Base-by-base conservation (phyloP, 2,329 filamentous ascomycete species). In the Ceratocystis albifundus region DNA sequence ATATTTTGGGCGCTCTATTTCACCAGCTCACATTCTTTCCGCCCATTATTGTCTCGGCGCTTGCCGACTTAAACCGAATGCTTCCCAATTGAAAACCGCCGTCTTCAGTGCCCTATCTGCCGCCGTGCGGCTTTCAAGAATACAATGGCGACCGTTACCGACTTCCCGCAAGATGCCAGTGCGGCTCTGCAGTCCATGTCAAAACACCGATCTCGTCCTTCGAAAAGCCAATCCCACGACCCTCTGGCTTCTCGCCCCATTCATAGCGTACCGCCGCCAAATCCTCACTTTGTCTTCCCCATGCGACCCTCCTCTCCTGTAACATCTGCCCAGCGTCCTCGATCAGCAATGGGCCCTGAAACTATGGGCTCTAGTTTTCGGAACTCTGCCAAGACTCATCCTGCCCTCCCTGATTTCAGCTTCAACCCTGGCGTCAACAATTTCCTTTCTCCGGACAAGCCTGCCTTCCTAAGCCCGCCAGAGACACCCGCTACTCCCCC, bases 241-340 rank as follows among this genome's bases (percentile, higher is more conserved):
- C 57, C 66, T 30, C 59, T 68, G n/a, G 66, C 66, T 25, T 32
- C 64, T 22, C 62, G 30, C 20, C 15, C 61, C 12, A 25, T 41
- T 4, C n/a, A 45, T 44, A 55, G 41, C 25, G 30, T 65, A 28
- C 80, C 82, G 64, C 78, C 77, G 63, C 84, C 84, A 61, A 88
- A 88, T 65, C 85, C 86, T 36, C 80, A 80, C 4, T 88, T 88
- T 71, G 79, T 84, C 67, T 88, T 88, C 70, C 86, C 85, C 1
- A 74, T 78, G 25, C 74, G 77, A 59, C 75, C 79, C 6, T 73
- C 80, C 0, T 76, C 81, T 5, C 76, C 77, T 22, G 79, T 80
- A 1, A 77, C 79, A 2, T 77, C 80, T 1, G 74, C 79, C 0
- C 77, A 77, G 1, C 78, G 82, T 53, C 81, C 81, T 65, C 76